Conservation (phyloP, 129 eudicot species). For the Chrysanthemum makinoi region DNA sequence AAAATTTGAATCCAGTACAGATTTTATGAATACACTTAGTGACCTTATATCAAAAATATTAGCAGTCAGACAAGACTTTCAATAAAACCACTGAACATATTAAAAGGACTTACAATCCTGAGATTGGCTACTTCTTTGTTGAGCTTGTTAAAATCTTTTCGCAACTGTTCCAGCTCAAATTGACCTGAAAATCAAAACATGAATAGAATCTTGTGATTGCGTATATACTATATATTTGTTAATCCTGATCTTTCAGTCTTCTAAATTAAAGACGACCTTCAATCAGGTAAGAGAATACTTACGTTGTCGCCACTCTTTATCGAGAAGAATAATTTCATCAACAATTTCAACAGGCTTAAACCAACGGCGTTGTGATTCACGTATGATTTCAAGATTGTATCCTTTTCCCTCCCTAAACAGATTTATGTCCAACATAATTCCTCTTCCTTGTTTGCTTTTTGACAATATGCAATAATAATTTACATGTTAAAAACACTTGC, state of each 20-base stretch:
- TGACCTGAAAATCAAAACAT: constrained; percentile 46
- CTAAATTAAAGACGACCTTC: constrained; percentile 1
- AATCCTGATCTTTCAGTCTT: background rate
- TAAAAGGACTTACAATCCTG: constrained; percentile 59
- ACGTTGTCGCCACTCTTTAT: constrained; percentile 76
- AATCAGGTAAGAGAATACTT: constrained; percentile 20
- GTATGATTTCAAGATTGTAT: constrained; percentile 67
- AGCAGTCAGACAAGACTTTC: background rate
- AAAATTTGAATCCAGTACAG: no score
- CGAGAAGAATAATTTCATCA: constrained; percentile 76
- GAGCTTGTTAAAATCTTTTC: constrained; percentile 64
- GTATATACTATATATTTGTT: background rate
- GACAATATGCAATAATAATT: background rate
- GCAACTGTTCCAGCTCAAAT: constrained; percentile 70
- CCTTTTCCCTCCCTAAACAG: constrained; percentile 83
- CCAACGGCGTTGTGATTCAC: constrained; percentile 85
- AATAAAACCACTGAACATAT: background rate
- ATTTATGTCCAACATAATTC: constrained; percentile 58
- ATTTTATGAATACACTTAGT: background rate
- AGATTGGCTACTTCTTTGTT: constrained; percentile 76
- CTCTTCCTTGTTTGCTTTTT: constrained; percentile 13
- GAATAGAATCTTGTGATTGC: background rate
- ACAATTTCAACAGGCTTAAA: constrained; percentile 65
- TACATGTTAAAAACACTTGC: no score
- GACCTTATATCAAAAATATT: background rate